Conservation (phyloP, 306 rosid species). For the Medicago truncatula region DNA sequence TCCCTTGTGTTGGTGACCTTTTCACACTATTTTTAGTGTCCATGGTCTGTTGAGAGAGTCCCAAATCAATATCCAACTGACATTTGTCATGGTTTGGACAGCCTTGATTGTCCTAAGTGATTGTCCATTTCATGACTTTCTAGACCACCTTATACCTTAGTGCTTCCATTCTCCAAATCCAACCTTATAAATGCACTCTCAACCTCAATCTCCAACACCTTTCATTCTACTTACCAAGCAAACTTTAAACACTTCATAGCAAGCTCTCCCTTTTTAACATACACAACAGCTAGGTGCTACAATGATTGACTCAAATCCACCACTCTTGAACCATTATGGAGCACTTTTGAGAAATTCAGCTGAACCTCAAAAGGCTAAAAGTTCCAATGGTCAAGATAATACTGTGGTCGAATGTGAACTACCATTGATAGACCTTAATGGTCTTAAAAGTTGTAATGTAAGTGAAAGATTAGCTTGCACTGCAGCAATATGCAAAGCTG, state of each 20-base stretch:
- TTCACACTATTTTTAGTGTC: slow-evolving; percentile 34
- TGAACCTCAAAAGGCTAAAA: slow-evolving; percentile 34
- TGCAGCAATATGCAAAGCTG: slow-evolving; percentile 66
- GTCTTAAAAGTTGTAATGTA: slow-evolving; percentile 52
- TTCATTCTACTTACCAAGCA: slow-evolving; percentile 25
- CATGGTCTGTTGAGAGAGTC: slow-evolving; percentile 39
- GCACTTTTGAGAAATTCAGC: slow-evolving; percentile 51
- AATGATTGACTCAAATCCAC: slow-evolving; percentile 71
- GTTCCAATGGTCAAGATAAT: slow-evolving; percentile 21
- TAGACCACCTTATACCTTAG: slow-evolving; percentile 18
- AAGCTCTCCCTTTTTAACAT: slow-evolving; percentile 1
- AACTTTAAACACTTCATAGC: not conserved
- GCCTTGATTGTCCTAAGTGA: slow-evolving; percentile 54
- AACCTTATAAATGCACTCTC: slow-evolving; percentile 53
- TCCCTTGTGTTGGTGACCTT: slow-evolving; percentile 19
- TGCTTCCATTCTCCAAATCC: slow-evolving; percentile 24
- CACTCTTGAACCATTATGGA: slow-evolving; percentile 65
- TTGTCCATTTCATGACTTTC: slow-evolving; percentile 45
- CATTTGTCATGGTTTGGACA: slow-evolving; percentile 65
- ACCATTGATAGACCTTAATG: slow-evolving; percentile 79
- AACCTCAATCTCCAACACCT: slow-evolving; percentile 36
- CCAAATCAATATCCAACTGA: slow-evolving; percentile 51
- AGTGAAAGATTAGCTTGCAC: slow-evolving; percentile 58
- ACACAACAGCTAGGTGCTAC: slow-evolving; percentile 37
- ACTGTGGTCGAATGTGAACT: slow-evolving; percentile 62